phyloP scores from a whole-genome alignment of 257 asterid genomes.

The Fraxinus pennsylvanica region DNA sequence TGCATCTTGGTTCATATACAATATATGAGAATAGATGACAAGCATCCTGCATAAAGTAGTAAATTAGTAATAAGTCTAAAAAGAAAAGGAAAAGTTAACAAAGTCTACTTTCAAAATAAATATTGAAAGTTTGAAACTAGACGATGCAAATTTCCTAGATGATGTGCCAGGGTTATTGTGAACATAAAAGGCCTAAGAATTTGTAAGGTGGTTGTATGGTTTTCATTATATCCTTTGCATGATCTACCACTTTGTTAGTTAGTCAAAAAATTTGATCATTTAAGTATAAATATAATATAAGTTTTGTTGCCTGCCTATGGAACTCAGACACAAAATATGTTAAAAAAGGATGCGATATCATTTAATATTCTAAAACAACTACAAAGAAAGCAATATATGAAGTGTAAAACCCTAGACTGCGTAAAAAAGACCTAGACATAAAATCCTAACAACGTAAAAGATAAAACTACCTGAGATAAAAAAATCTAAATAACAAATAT shows the following conservation, averaged over 20 bases:
- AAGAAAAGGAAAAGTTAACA: slow-evolving; percentile 9
- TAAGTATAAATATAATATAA: not conserved
- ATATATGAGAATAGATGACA: slow-evolving; percentile 16
- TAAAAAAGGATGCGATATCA: not conserved
- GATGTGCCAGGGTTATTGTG: not conserved
- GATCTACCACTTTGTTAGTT: not conserved
- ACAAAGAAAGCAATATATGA: not conserved
- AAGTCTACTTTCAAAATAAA: not conserved
- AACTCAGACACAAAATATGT: not conserved
- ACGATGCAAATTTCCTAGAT: not conserved
- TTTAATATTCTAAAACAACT: too few species aligned
- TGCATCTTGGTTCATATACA: not conserved
- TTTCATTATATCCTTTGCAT: not conserved
- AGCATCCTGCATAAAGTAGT: slow-evolving; percentile 13
- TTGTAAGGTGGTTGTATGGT: not conserved
- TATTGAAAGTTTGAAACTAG: not conserved
- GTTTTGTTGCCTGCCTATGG: not conserved
- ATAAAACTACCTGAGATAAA: not conserved
- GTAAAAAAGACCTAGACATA: not conserved
- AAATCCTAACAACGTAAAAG: not conserved
- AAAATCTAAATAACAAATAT: not conserved
- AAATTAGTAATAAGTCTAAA: slow-evolving; percentile 8
- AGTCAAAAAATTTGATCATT: not conserved
- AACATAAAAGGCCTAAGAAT: not conserved
- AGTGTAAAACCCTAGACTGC: not conserved